A percentile compares a stretch with the other conserved stretches of the same genome.
Conservation (phyloP, 352 stramenopile species). For the Globisporangium ultimum region DNA sequence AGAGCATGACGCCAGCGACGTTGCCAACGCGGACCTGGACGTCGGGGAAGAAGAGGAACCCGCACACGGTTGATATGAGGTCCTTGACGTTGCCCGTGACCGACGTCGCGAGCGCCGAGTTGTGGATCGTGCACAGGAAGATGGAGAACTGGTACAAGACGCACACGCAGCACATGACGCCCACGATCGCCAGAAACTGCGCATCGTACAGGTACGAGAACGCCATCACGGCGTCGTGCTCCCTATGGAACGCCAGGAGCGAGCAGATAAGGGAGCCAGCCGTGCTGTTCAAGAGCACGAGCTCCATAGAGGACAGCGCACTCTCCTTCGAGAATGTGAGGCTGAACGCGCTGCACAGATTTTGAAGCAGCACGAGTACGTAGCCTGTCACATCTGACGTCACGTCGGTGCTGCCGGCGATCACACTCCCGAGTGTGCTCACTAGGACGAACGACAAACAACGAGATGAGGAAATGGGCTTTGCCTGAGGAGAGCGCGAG, state of each 20-base stretch:
- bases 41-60: conserved; percentile 61
- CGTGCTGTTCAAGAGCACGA: conserved; percentile 57
- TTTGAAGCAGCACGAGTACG: conserved; percentile 61
- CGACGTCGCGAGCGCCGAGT: conserved; percentile 67
- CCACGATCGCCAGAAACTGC: conserved; percentile 28
- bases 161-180: conserved; percentile 62
- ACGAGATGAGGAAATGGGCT: too few species aligned
- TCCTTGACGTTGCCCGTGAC: conserved; percentile 80
- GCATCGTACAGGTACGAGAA: conserved; percentile 28
- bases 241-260: conserved; percentile 33
- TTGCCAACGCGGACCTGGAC: conserved; percentile 39
- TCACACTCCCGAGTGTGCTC: conserved; percentile 46
- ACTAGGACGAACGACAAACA: too few species aligned
- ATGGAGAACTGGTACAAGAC: conserved; percentile 76
- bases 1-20: conserved; percentile 53
- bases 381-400: conserved; percentile 42
- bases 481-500: neutral
- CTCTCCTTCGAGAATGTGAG: conserved; percentile 71
- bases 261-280: conserved; percentile 43
- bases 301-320: conserved; percentile 36
- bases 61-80: conserved; percentile 51
- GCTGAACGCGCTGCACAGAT: conserved; percentile 58
- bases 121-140: conserved; percentile 63
- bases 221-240: conserved; percentile 31
- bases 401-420: conserved; percentile 59